These are phyloP conservation scores for Peribolospora kevripleyi DNA, from an alignment of 768 basidiomycete genomes.

Conservation along the genomic window DNA sequence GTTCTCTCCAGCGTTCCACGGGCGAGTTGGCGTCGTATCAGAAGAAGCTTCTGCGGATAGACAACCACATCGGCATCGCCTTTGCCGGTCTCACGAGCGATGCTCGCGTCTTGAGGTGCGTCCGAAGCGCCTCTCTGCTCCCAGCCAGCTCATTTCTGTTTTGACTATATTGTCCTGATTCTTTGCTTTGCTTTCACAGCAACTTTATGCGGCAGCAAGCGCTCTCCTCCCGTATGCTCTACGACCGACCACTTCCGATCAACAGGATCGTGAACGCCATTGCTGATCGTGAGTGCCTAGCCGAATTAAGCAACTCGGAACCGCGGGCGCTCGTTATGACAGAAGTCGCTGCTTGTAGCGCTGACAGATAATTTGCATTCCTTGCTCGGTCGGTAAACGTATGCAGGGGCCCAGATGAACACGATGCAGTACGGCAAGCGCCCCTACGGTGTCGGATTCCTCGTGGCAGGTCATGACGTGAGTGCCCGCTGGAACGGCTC, in stretches of 20 bases:
- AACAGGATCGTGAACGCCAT: conserved; percentile 78
- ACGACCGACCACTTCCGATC: conserved; percentile 82
- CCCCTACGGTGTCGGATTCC: conserved; percentile 95
- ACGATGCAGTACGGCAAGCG: conserved; percentile 94
- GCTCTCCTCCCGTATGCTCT: conserved; percentile 80
- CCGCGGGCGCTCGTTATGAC: neutral
- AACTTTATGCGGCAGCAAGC: conserved; percentile 99
- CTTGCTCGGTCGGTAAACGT: conserved; percentile 1
- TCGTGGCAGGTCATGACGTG: conserved; percentile 77
- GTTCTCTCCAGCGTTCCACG: conserved; percentile 50
- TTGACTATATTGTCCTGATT: neutral
- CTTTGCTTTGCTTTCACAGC: conserved; percentile 24
- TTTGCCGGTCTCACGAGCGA: conserved; percentile 98
- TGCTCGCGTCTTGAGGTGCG: conserved; percentile 82
- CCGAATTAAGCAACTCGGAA: neutral
- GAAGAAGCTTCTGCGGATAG: conserved; percentile 98
- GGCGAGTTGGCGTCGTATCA: conserved; percentile 98
- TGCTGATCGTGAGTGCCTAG: conserved; percentile 55
- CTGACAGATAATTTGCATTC: neutral
- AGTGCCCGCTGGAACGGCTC: conserved; percentile 1
- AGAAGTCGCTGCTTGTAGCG: neutral
- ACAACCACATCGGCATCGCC: conserved; percentile 97
- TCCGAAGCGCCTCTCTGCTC: conserved; percentile 4
- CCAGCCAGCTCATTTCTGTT: neutral
- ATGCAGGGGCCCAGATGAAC: conserved; percentile 82